Evolutionary conservation across 2,329 filamentous ascomycete genomes (phyloP), one percentile per base, ranked within the genome.

Genomic region (Harringtonia aguacate): DNA sequence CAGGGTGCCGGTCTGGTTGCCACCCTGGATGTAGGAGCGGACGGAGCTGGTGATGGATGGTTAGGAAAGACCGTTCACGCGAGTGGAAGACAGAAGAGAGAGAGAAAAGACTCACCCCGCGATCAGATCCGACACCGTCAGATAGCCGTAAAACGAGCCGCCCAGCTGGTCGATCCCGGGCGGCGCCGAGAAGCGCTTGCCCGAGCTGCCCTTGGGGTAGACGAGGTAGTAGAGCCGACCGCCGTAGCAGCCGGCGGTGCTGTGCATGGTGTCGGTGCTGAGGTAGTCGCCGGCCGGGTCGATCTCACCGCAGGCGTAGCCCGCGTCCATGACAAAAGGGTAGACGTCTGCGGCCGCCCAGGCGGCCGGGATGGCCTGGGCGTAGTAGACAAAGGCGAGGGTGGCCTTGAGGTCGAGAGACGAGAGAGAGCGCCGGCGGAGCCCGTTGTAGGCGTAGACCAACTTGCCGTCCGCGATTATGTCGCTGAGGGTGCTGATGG

Each of bases 271-370:
- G 15, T 52, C 46, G 38, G 53, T 46, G n/a, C 36, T 41, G 28
- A 61, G 38, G 47, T 57, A 58, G 30, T 54, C 38, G 46, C 13
- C 29, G 8, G 52, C 24, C 3, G 56, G 53, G 20, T 53, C 46
- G 36, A 45, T 39, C 9, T 41, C 41, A 39, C 46, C 45, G 48
- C 59, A 63, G 35, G 35, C 46, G 22, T 39, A 39, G 30, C 58
- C 61, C n/a, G 58, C 55, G 52, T 62, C 57, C 34, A 63, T 41
- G 35, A 64, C 43, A 36, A 64, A 64, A 13, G 56, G 52, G 20
- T 52, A 50, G 12, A 22, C 22, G 28, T 21, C 15, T 14, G 20
- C 20, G 12, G 12, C 35, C 20, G 20, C 14, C 35, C 35, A 36
- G 21, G n/a, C 12, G 14, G 20, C n/a, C 18, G 35, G 20, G 21